Evolutionary conservation across 371 early-diverging fungal species (phyloP).

Genomic region (Mucor racemosus): DNA sequence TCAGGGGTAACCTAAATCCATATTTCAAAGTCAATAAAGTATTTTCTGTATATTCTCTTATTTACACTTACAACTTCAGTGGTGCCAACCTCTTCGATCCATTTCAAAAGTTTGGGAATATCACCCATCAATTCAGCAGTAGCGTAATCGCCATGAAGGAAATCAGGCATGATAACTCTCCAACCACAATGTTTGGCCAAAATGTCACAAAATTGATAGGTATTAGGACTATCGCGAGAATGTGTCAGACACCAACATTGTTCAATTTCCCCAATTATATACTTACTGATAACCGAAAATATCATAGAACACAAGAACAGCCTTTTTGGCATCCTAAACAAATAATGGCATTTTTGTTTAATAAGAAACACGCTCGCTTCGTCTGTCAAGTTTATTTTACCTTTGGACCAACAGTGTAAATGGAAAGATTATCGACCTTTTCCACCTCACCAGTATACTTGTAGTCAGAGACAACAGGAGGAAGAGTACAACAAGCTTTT

Average conservation of each 20-base stretch:
- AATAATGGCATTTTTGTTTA: not conserved
- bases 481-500: constrained; percentile 65
- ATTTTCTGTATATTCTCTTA: not conserved
- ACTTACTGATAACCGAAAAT: constrained; percentile 52
- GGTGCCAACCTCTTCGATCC: constrained; percentile 44
- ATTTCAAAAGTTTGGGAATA: constrained; percentile 33
- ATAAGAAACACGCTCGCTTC: too few relatives aligned
- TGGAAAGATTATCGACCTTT: constrained; percentile 44
- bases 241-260: not conserved
- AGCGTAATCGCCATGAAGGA: constrained; percentile 60
- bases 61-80: constrained; percentile 28
- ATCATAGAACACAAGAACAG: constrained; percentile 55
- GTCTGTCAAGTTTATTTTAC: constrained; percentile 3
- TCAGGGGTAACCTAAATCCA: constrained; percentile 33
- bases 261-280: too few relatives aligned
- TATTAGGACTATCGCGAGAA: constrained; percentile 40
- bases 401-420: constrained; percentile 48
- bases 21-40: too few relatives aligned
- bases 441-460: constrained; percentile 55
- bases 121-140: constrained; percentile 26
- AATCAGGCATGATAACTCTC: constrained; percentile 71
- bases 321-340: constrained; percentile 43
- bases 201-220: constrained; percentile 69
- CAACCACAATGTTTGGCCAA: constrained; percentile 60
- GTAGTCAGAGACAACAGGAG: constrained; percentile 66